These are phyloP conservation scores for Xylaria venustula DNA, from an alignment of 495 filamentous ascomycete species.

Conservation along the genomic window DNA sequence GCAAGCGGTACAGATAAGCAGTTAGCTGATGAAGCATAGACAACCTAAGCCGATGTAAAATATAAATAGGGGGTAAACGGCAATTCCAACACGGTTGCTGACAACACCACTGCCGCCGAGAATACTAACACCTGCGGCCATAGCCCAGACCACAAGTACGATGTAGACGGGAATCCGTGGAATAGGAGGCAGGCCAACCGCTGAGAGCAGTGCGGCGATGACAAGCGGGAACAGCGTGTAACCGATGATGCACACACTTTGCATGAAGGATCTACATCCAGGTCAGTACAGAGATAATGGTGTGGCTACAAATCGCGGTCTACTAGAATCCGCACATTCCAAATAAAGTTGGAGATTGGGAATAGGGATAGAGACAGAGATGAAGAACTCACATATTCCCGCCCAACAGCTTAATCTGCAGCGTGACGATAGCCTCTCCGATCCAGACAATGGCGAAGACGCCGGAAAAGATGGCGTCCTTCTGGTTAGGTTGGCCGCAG, in stretches of 20 bases:
- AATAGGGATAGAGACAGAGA: not conserved
- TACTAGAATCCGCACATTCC: not conserved
- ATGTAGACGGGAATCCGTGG: constrained; percentile 86
- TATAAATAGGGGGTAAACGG: constrained; percentile 92
- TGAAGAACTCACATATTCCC: constrained; percentile 90
- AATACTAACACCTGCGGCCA: constrained; percentile 95
- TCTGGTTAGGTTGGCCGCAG: constrained; percentile 70
- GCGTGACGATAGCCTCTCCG: constrained; percentile 93
- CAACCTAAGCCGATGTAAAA: constrained; percentile 93
- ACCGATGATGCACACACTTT: constrained; percentile 95
- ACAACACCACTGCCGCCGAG: constrained; percentile 92
- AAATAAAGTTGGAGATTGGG: not conserved
- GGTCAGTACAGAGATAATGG: not conserved
- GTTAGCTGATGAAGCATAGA: constrained; percentile 91
- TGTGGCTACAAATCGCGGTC: not conserved
- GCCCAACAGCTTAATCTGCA: constrained; percentile 95
- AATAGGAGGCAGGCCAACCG: constrained; percentile 71
- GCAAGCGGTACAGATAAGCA: constrained; percentile 14
- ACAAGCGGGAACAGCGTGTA: constrained; percentile 99
- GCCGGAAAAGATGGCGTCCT: constrained; percentile 85
- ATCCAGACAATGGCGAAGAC: constrained; percentile 97
- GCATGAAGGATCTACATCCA: constrained; percentile 81
- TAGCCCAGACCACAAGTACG: constrained; percentile 82
- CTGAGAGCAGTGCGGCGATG: constrained; percentile 86
- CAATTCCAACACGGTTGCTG: constrained; percentile 89